These are phyloP conservation scores for Ogataea thermomethanolica DNA, from an alignment of 805 yeast genomes.

Conservation along the genomic window DNA sequence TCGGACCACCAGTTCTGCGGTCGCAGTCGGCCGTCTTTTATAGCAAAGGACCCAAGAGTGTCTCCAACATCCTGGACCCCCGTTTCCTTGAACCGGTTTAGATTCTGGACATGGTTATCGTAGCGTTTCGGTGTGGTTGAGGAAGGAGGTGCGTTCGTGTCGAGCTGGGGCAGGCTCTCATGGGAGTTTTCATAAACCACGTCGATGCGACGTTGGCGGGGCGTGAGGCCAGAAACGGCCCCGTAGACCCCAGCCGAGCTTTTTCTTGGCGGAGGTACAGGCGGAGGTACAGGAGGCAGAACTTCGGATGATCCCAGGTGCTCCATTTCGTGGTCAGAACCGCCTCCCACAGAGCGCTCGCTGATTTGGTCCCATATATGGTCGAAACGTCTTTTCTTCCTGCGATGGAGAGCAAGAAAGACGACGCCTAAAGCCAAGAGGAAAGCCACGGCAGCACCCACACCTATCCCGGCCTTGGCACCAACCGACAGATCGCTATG, in stretches of 20 bases:
- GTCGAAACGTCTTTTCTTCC: not conserved
- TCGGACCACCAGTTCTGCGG: slow-evolving; percentile 1
- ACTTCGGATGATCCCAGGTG: no score
- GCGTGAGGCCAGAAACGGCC: slow-evolving; percentile 12
- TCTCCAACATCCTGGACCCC: slow-evolving; percentile 17
- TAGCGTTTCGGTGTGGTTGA: slow-evolving; percentile 20
- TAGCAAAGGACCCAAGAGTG: slow-evolving; percentile 19
- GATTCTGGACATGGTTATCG: slow-evolving; percentile 21
- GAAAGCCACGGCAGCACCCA: slow-evolving; percentile 26
- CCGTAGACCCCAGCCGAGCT: not conserved
- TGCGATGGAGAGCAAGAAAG: slow-evolving; percentile 13
- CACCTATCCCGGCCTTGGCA: slow-evolving; percentile 30
- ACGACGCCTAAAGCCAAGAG: slow-evolving; percentile 14
- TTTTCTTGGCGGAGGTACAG: slow-evolving; percentile 18
- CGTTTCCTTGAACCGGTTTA: slow-evolving; percentile 17
- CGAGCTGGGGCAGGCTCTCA: slow-evolving; percentile 13
- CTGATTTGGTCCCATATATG: not conserved
- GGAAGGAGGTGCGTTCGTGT: not conserved
- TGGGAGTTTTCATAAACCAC: slow-evolving; percentile 29
- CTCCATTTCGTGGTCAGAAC: not conserved
- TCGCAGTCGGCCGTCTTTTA: slow-evolving; percentile 17
- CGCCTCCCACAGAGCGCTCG: not conserved
- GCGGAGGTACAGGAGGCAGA: slow-evolving; percentile 8
- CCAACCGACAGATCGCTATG: slow-evolving; percentile 15
- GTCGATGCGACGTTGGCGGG: slow-evolving; percentile 27